A percentile compares a stretch with the other conserved stretches of the same genome.
phyloP scores from a whole-genome alignment of 2,329 filamentous ascomycete species.

The Fusarium irregulare region DNA sequence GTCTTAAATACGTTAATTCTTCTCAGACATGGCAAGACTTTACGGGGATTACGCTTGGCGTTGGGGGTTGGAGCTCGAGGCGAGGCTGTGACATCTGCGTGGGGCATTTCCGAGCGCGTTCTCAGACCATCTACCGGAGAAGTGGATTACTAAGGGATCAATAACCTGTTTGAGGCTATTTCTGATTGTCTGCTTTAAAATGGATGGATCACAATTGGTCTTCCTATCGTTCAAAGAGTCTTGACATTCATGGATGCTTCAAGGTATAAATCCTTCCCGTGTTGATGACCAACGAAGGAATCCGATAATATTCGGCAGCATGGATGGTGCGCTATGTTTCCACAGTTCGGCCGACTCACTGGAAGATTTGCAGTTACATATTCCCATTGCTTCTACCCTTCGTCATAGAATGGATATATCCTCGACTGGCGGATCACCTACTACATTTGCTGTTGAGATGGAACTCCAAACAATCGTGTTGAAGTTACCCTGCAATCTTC shows the following conservation, averaged over 20 bases:
- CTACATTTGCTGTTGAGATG: neutral
- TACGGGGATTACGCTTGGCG: neutral
- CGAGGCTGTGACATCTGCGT: neutral
- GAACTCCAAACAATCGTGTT: neutral
- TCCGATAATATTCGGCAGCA: neutral
- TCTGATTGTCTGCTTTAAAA: neutral
- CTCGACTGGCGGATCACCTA: neutral
- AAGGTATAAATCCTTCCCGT: neutral
- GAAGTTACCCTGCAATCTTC: neutral
- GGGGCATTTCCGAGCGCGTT: neutral
- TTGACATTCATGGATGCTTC: neutral
- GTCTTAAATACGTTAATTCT: neutral
- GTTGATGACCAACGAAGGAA: neutral
- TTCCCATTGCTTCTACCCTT: neutral
- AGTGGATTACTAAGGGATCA: neutral
- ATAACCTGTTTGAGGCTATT: neutral
- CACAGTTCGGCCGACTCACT: neutral
- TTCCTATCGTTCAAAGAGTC: neutral
- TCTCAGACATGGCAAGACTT: neutral
- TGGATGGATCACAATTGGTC: neutral
- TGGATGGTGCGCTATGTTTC: fast-evolving
- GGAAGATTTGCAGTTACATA: neutral
- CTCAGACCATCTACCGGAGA: neutral
- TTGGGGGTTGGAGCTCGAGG: neutral
- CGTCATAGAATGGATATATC: neutral